Base-by-base conservation (phyloP, 2,329 filamentous ascomycete genomes). In the Neocucurbitaria cava region DNA sequence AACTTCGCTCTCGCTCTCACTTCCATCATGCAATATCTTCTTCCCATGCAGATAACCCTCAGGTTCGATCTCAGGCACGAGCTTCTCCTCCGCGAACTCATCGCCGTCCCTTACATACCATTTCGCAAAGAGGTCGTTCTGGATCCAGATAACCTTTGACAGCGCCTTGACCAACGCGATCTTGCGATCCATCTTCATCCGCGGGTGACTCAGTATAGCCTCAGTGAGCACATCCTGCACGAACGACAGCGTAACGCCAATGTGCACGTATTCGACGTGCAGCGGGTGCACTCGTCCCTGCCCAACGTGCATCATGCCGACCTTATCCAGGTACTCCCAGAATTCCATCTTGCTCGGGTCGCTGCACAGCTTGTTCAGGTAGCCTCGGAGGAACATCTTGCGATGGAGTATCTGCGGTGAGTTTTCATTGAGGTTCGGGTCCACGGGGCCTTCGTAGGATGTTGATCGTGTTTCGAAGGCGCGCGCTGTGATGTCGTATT, bases 101-200 rank as follows among this genome's bases (percentile, higher is more conserved):
- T 87, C 83, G 45, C 87, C 87, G 61, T 90, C 87, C 30, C 83
- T 81, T 31, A 90, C 85, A 66, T 92, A 90, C 88, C 89, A 93
- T 73, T 89, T 90, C n/a, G 90, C 89, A 73, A 94, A 90, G 26
- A 94, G 81, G 73, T 94, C 90, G 70, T 94, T 94, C 76, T 94
- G 91, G 62, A 94, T 92, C 90, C 90, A 94, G 61, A 94, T 88
- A 23, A 94, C 87, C 74, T 95, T 94, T 58, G 86, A 86, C 20
- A 94, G 80, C 0, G 91, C 90, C 71, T 89, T 90, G 42, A 93
- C 83, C 4, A 94, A 82, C 20, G 85, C 87, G 17, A 89, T 87
- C 77, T 93, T 93, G 75, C 84, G 84, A 52, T 82, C 80, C 65
- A 90, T 81, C 33, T 83, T 81, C 33, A 95, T 79, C 2, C 84